Evolutionary conservation across 176 grass and related monocot genomes (phyloP), one percentile per base, ranked within the genome.

Genomic region (Ampelocalamus luodianensis): DNA sequence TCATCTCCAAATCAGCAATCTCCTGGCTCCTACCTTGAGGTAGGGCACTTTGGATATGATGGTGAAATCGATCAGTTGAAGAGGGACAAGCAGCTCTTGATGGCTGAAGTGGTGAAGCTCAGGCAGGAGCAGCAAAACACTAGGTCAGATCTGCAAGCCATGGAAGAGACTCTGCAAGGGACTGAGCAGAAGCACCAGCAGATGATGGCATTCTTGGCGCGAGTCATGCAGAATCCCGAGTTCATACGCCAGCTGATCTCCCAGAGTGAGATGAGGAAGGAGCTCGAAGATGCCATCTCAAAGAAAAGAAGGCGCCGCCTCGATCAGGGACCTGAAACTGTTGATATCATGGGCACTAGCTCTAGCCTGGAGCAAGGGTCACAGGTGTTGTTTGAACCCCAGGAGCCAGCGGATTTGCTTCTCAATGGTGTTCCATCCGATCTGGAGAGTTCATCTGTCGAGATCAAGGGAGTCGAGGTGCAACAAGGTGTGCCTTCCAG

Each of bases 111-210:
- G 40, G 91, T 98, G 64, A 98, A 98, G 79, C 81, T 98, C 61
- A 91, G 96, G 72, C 96, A 98, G 85, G 93, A 92, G 80, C 96
- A 98, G 72, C 96, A 98, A 80, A 92, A 90, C 36, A 95, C 96
- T 6, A 93, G 65, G 54, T 87, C 85, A n/a, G 72, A 55, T 81
- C 83, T 98, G 43, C 92, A 89, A 84, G 85, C 77, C 22, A 95
- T 98, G 93, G 91, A 98, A 82, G 83, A 95, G 53, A 94, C 74
- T 88, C 75, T 98, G 40, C 89, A 93, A 56, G 89, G 86, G 63
- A 98, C 91, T 0, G 96, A 98, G 78, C 96, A 93, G 87, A 98
- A 77, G 78, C 96, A 98, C 65, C 87, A 95, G 46, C 91, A 92
- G 63, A 98, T 93, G 87, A 95, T 98, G 96, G 65, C 89, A n/a